Evolutionary conservation across 1,284 basidiomycete genomes (phyloP), one percentile per base, ranked within the genome.

Genomic region (Coniferiporia weirii): DNA sequence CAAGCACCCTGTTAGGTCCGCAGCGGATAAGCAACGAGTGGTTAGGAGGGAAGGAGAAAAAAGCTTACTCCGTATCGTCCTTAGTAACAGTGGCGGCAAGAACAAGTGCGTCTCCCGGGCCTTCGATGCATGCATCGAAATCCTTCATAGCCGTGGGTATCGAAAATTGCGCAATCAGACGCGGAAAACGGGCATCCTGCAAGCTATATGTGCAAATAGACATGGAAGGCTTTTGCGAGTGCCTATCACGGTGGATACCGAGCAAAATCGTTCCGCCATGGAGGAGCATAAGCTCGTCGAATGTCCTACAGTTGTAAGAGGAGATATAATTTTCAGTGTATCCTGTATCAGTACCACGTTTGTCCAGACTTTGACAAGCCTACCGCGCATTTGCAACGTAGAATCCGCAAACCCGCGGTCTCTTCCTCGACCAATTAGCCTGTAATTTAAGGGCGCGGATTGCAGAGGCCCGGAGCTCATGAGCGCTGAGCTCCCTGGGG

Each of bases 231-330:
- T 38, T 53, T 32, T 58, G 60, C 7, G 59, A 61, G 49, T 59
- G 56, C 32, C 57, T 50, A 46, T 62, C 56, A 8, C 61, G 52
- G 9, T 47, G 54, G 15, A 59, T 47, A 27, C 46, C 61, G 5
- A 62, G 22, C 12, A 62, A 27, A 32, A 59, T 52, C 9, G 35
- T 47, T 22, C 47, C 61, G 45, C 54, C 44, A 40, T 55, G 50
- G n/a, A 62, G 50, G 8, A 62, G 32, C 22, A 53, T 59, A n/a
- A 62, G 54, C 22, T 59, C 57, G 45, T 62, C 61, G 32, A 54
- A 53, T 4, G 40, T 35, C n/a, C 61, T 50, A 19, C 53, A 35
- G 22, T 56, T 32, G 34, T 27, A 27, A 27, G n/a, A 27, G 27
- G 27, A 5, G 27, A 5, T 5, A 27, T 27, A 27, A 5, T n/a